Base-by-base conservation (phyloP, 2,329 filamentous ascomycete species). In the Aspergillus texensis region DNA sequence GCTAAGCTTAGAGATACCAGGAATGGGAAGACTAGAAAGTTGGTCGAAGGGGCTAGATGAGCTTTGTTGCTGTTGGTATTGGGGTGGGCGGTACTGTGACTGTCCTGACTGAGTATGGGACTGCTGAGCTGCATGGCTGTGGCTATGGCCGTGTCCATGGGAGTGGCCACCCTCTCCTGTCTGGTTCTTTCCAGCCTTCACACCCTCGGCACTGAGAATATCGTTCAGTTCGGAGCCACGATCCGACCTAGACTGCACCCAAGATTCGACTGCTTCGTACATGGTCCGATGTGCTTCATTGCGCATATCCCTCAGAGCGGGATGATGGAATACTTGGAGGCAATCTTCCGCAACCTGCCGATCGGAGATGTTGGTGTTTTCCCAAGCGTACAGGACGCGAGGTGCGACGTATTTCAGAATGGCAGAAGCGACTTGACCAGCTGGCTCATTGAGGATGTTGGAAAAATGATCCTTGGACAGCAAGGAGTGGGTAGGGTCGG, bases 371-470 rank as follows among this genome's bases (percentile, higher is more conserved):
- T 90, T 88, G 3, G 91, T 87, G 75, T 98, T 91, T 68, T 98
- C 92, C 93, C 94, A 98, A 4, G 94, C 94, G 74, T 94, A 96
- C 24, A 99, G 84, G 55, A 98, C 82, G 39, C 94, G 91, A 2
- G 94, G 94, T 1, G 93, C 92, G 36, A 91, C 88, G 71, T 96
- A 98, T 82, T 96, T 89, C 28, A 98, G 80, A 63, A 97, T 91
- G 0, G 88, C 89, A 6, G 89, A 82, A 9, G 91, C 91, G 16
- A 94, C 86, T 48, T 88, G 84, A 6, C 91, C 91, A n/a, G 90
- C 91, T 65, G 89, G 90, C 11, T 90, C 86, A 79, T 94, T 93
- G 61, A 94, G 82, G 11, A 92, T 78, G 72, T 94, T 93, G 67
- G 90, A 91, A 72, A 94, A 94, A 74, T 94, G 91, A 67, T 94